Evolutionary conservation across 176 grass and related monocot species (phyloP).

Genomic region (Metroxylon sagu): DNA sequence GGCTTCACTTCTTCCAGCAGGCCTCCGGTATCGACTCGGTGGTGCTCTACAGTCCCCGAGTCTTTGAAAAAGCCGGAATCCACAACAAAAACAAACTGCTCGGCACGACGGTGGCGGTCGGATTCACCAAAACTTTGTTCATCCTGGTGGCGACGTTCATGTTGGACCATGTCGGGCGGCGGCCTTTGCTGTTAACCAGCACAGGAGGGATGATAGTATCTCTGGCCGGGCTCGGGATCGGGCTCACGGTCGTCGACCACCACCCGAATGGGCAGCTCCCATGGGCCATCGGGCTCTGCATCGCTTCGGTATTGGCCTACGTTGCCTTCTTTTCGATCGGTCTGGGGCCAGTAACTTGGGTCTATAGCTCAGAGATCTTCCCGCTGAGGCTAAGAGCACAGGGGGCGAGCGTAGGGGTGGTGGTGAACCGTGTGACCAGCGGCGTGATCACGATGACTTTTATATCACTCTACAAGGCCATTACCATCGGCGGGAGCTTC

Average conservation of each 20-base stretch:
- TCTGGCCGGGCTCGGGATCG: slow-evolving; percentile 35
- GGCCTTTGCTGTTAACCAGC: slow-evolving; percentile 71
- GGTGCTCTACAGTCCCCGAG: slow-evolving; percentile 58
- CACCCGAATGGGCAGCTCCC: slow-evolving; percentile 5
- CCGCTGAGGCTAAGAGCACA: no score
- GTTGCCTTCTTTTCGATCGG: no score
- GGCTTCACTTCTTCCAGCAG: slow-evolving; percentile 80
- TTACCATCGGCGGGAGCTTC: no score
- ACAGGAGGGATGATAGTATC: slow-evolving; percentile 60
- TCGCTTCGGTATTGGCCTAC: neutral
- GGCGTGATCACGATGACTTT: no score
- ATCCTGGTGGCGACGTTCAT: slow-evolving; percentile 69
- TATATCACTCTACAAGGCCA: no score
- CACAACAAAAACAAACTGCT: slow-evolving; percentile 16
- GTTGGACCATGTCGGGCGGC: slow-evolving; percentile 61
- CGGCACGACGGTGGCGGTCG: slow-evolving; percentile 50
- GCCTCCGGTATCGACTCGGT: slow-evolving; percentile 75
- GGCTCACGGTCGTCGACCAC: slow-evolving; percentile 28
- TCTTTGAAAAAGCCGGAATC: slow-evolving; percentile 61
- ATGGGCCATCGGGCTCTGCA: slow-evolving; percentile 32
- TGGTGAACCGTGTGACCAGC: no score
- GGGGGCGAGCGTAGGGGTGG: no score
- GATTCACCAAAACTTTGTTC: slow-evolving; percentile 59
- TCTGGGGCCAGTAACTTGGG: no score
- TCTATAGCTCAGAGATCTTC: no score